A percentile compares a stretch with the other conserved stretches of the same genome.
phyloP scores from a whole-genome alignment of 129 eudicot species.

The Cynara cardunculus region DNA sequence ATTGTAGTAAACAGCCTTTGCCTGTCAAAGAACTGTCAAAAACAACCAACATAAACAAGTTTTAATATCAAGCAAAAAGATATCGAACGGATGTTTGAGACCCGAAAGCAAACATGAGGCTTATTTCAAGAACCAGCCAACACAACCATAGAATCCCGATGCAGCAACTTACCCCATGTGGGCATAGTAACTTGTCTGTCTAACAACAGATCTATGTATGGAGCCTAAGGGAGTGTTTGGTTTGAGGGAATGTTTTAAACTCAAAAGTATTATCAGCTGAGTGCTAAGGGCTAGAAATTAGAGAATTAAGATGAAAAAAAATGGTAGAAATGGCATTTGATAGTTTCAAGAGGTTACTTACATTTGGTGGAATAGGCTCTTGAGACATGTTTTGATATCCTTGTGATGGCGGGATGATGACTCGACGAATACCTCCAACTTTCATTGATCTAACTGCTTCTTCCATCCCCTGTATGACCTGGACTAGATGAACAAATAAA shows the following conservation, averaged over 20 bases:
- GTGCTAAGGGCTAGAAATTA: no score
- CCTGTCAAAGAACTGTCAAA: slow-evolving; percentile 68
- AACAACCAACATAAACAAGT: neutral
- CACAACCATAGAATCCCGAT: no score
- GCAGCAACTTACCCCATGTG: no score
- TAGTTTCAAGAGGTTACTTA: slow-evolving; percentile 25
- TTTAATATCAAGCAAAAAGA: neutral
- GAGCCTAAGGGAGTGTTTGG: no score
- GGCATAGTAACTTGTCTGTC: no score
- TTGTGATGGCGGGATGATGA: slow-evolving; percentile 85
- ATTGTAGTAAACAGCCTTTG: slow-evolving; percentile 90
- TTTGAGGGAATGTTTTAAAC: no score
- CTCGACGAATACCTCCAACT: slow-evolving; percentile 85
- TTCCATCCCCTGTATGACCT: slow-evolving; percentile 92
- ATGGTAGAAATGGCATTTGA: neutral
- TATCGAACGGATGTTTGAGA: no score
- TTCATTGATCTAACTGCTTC: slow-evolving; percentile 81
- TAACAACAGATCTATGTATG: no score
- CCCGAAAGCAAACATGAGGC: no score
- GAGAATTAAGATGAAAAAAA: neutral
- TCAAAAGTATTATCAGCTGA: no score
- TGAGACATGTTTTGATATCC: slow-evolving; percentile 87
- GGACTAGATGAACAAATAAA: slow-evolving; percentile 22
- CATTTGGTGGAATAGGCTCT: slow-evolving; percentile 94
- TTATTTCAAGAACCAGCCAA: no score